These are phyloP conservation scores for Microdochium nivale DNA, from an alignment of 2,329 filamentous ascomycete genomes.

Conservation along the genomic window DNA sequence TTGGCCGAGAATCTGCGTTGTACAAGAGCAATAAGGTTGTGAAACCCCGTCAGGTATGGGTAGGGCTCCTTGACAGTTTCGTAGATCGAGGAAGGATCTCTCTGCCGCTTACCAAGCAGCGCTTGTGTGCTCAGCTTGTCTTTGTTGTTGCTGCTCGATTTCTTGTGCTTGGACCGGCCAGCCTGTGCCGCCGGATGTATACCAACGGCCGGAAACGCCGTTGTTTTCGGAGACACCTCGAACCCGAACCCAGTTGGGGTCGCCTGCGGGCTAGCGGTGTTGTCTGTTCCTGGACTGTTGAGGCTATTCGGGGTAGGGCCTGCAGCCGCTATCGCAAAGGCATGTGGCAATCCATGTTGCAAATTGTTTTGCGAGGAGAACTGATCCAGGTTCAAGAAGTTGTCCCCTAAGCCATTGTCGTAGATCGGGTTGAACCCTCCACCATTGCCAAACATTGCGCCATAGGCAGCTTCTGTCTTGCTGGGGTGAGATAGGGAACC, in stretches of 20 bases:
- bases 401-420: slow-evolving; percentile 40
- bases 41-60: slow-evolving; percentile 82
- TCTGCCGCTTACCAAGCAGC: slow-evolving; percentile 48
- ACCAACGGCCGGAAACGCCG: slow-evolving; percentile 21
- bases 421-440: slow-evolving; percentile 40
- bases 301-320: slow-evolving; percentile 43
- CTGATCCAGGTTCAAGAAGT: slow-evolving; percentile 44
- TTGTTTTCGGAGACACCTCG: slow-evolving; percentile 44
- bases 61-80: slow-evolving; percentile 86
- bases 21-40: slow-evolving; percentile 74
- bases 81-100: slow-evolving; percentile 80
- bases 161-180: slow-evolving; percentile 34
- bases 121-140: slow-evolving; percentile 35
- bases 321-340: slow-evolving; percentile 55
- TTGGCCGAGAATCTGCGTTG: slow-evolving; percentile 68
- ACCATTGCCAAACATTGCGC: slow-evolving; percentile 41
- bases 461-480: slow-evolving; percentile 28
- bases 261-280: slow-evolving; percentile 48
- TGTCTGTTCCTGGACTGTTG: slow-evolving; percentile 56
- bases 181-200: slow-evolving; percentile 21
- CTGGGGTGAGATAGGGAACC: slow-evolving; percentile 31
- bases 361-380: slow-evolving; percentile 48
- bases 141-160: slow-evolving; percentile 23
- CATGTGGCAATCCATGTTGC: slow-evolving; percentile 55
- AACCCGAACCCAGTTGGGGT: slow-evolving; percentile 37